phyloP scores from a whole-genome alignment of 352 stramenopile species.

The Elongisporangium anandrum region DNA sequence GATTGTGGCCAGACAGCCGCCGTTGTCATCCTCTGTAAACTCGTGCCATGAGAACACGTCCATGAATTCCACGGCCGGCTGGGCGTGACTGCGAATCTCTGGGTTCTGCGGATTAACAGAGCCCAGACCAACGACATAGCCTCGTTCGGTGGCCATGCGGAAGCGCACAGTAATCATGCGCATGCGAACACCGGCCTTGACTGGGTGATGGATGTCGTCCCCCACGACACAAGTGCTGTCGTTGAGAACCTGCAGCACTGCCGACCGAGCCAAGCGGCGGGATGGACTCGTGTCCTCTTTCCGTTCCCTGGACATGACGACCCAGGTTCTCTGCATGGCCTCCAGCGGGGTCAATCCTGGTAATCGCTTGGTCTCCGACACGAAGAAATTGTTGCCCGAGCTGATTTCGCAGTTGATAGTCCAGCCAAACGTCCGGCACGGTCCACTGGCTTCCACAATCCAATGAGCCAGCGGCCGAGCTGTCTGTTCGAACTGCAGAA shows the following conservation, averaged over 20 bases:
- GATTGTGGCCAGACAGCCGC: background rate
- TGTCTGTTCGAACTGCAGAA: background rate
- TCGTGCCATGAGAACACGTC: background rate
- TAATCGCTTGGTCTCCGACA: background rate
- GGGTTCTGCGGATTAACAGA: slow-evolving; percentile 24
- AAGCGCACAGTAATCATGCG: slow-evolving; percentile 34
- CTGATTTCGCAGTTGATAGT: background rate
- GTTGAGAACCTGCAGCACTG: slow-evolving; percentile 32
- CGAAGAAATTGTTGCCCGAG: background rate
- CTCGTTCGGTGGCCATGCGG: slow-evolving; percentile 23
- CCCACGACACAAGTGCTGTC: slow-evolving; percentile 30
- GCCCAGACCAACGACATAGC: slow-evolving; percentile 26
- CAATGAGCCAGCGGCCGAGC: background rate
- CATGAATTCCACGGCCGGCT: background rate
- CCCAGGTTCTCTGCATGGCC: background rate
- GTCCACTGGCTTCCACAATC: background rate
- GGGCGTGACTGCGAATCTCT: background rate
- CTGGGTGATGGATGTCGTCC: slow-evolving; percentile 31
- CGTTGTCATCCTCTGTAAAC: background rate
- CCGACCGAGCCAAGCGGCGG: background rate
- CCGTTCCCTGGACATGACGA: background rate
- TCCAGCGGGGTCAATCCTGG: background rate
- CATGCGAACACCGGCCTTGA: slow-evolving; percentile 29
- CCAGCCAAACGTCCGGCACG: background rate
- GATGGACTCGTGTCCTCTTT: background rate